Conservation (phyloP, 768 basidiomycete species). For the Macrolepiota fuliginosa region DNA sequence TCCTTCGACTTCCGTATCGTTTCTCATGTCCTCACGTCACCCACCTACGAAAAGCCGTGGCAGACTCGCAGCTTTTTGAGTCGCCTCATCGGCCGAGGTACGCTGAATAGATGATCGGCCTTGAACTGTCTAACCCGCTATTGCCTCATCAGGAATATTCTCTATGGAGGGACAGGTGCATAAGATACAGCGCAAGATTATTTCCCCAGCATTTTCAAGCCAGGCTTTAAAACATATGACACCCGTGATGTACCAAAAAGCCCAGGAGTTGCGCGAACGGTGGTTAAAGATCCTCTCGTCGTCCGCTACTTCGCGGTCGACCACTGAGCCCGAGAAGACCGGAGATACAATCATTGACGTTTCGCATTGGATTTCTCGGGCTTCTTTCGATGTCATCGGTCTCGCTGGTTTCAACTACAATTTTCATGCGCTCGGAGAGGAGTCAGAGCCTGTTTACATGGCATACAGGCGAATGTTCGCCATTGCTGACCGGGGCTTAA, state of each 20-base stretch:
- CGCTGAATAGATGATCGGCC: neutral
- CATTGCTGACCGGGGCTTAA: slow-evolving; percentile 44
- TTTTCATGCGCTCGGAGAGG: slow-evolving; percentile 47
- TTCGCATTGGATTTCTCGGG: slow-evolving; percentile 56
- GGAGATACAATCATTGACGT: slow-evolving; percentile 39
- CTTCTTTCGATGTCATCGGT: slow-evolving; percentile 64
- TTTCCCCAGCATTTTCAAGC: slow-evolving; percentile 48
- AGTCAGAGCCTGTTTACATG: slow-evolving; percentile 44
- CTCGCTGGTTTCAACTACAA: slow-evolving; percentile 53
- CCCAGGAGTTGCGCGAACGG: slow-evolving; percentile 43
- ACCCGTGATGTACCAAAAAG: slow-evolving; percentile 50
- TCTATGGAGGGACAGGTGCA: slow-evolving; percentile 52
- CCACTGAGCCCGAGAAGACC: neutral
- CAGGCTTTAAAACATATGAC: slow-evolving; percentile 42
- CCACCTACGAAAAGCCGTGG: slow-evolving; percentile 55
- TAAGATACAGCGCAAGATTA: slow-evolving; percentile 41
- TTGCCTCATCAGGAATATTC: slow-evolving; percentile 38
- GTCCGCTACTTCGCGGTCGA: neutral
- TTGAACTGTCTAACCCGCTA: neutral
- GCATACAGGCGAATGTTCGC: slow-evolving; percentile 51
- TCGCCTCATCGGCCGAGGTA: slow-evolving; percentile 49
- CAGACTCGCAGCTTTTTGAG: slow-evolving; percentile 48
- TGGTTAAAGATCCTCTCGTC: slow-evolving; percentile 32
- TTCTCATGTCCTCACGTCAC: slow-evolving; percentile 45
- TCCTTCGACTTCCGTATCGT: slow-evolving; percentile 49